Base-by-base conservation (phyloP, 805 yeast species). In the Scheffersomyces stipitis region DNA sequence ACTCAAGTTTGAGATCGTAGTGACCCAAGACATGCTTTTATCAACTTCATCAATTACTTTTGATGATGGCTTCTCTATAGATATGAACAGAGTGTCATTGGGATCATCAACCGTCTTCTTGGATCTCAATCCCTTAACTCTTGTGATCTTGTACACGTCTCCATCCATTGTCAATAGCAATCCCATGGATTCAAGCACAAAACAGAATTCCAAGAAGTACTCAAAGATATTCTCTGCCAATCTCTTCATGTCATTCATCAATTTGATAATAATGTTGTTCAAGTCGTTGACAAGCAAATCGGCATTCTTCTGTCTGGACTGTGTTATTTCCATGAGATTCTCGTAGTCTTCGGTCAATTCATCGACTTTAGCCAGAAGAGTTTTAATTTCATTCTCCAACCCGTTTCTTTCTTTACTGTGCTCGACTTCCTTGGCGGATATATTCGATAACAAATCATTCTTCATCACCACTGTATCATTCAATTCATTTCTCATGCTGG, bases 101-200 rank as follows among this genome's bases (percentile, higher is more conserved):
- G 56, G 42, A 8, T 55, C 64, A 8, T 61, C 67, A 7, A 24
- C 40, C 15, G 37, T 46, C 36, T 58, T 60, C 37, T 70, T 75
- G 33, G 75, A 73, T 43, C 80, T 69, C 43, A 86, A 63, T 0
- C 96, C 96, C 54, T 86, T 86, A 3, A 88, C 96, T 42, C 97
- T 72, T 32, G 80, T 80, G 18, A 86, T 77, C 34, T 71, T 72
- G 29, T 71, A 65, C 7, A 59, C 65, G 13, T 68, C 62, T 12
- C 37, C 39, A 8, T 58, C 58, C 33, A 70, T 69, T 2, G 76
- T 68, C 32, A 86, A 70, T 26, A 88, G 69, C 31, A 89, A 66
- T 0, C 97, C 96, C 70, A 89, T 80, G 3, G 83, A 72, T 52
- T 86, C 95, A 22, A 86, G 63, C 3, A 83, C 62, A 32, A 75